Conservation (phyloP, 2,329 filamentous ascomycete genomes). For the Coniochaeta hoffmannii region DNA sequence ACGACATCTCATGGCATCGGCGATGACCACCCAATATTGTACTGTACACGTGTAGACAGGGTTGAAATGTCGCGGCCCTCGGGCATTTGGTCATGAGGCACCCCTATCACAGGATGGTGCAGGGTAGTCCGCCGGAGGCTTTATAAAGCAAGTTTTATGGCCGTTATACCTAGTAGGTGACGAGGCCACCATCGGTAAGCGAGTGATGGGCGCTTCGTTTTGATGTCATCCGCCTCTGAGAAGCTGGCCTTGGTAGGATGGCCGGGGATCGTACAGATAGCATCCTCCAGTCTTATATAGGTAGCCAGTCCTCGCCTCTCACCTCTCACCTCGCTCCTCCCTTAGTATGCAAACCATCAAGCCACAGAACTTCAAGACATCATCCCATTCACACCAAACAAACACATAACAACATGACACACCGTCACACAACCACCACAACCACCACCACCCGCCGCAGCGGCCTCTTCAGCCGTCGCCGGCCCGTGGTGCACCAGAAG, state of each 20-base stretch:
- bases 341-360: not conserved
- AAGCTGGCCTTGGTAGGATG: not conserved
- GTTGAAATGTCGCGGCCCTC: no score
- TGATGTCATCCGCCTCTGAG: not conserved
- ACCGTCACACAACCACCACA: conserved; percentile 6
- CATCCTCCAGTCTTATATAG: not conserved
- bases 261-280: not conserved
- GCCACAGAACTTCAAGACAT: not conserved
- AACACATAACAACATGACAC: conserved; percentile 8
- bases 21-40: no score
- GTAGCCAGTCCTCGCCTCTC: not conserved
- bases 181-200: not conserved
- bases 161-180: not conserved
- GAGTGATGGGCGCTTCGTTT: not conserved
- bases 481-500: conserved; percentile 44
- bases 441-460: conserved; percentile 33
- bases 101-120: no score
- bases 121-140: not conserved
- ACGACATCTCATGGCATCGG: not conserved
- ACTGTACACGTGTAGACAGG: no score
- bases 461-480: conserved; percentile 31
- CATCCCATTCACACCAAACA: not conserved
- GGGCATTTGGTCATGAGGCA: no score
- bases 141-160: not conserved
- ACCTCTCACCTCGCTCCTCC: not conserved